phyloP scores from a whole-genome alignment of 2,329 filamentous ascomycete species.

The Annulohypoxylon truncatum region DNA sequence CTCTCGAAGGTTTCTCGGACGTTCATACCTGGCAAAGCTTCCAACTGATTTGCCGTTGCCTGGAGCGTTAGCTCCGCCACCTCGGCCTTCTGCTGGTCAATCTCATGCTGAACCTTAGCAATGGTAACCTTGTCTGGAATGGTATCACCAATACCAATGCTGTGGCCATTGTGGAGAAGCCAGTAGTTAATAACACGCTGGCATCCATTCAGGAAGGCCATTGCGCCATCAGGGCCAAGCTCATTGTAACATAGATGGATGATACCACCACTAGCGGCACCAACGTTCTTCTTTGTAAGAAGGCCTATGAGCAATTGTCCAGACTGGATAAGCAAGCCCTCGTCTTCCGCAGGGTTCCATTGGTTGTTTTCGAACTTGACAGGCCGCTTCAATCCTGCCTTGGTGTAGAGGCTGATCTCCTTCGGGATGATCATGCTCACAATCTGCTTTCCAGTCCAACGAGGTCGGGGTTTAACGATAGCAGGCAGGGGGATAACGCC shows the following conservation, averaged over 20 bases:
- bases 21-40: conserved; percentile 97
- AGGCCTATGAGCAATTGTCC: conserved; percentile 92
- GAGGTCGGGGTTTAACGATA: conserved; percentile 90
- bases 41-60: conserved; percentile 87
- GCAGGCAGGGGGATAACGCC: conserved; percentile 91
- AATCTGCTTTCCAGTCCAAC: conserved; percentile 99
- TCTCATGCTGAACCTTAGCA: conserved; percentile 82
- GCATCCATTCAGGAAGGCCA: conserved; percentile 95
- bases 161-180: conserved; percentile 95
- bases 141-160: conserved; percentile 98
- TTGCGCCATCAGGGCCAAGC: conserved; percentile 84
- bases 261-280: conserved; percentile 89
- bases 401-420: conserved; percentile 82
- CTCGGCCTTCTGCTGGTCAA: conserved; percentile 82
- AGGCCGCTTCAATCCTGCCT: conserved; percentile 58
- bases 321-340: conserved; percentile 83
- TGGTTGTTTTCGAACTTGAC: conserved; percentile 42
- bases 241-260: conserved; percentile 98
- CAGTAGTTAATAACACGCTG: conserved; percentile 97
- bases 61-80: conserved; percentile 79
- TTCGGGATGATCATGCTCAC: conserved; percentile 91
- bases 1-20: conserved; percentile 98
- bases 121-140: conserved; percentile 91
- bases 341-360: conserved; percentile 73
- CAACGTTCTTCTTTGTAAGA: conserved; percentile 92